Evolutionary conservation across 192 early-diverging fungal species (phyloP).

Genomic region (Geranomyces michiganensis): DNA sequence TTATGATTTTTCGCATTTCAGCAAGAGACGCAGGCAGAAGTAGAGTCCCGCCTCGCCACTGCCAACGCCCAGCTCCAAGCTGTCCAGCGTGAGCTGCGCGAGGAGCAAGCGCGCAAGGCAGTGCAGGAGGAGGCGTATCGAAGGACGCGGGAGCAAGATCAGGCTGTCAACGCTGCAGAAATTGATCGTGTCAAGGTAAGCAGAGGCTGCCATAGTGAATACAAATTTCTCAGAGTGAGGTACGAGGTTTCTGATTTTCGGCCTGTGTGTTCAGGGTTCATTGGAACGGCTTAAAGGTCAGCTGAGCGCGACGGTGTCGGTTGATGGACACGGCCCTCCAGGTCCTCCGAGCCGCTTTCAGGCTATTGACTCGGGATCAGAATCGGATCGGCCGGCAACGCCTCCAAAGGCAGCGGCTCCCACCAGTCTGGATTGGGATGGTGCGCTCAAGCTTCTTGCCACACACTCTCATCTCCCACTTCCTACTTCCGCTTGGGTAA

Average conservation of each 20-base stretch:
- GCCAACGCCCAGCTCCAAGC: constrained; percentile 21
- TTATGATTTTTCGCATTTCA: not conserved
- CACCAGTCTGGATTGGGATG: constrained; percentile 12
- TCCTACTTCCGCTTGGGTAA: constrained; percentile 17
- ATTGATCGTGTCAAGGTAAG: too few species aligned
- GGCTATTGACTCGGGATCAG: not conserved
- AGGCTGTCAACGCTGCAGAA: not conserved
- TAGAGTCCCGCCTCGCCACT: constrained; percentile 27
- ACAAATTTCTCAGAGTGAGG: too few species aligned
- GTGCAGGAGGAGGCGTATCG: not conserved
- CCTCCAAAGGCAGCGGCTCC: not conserved
- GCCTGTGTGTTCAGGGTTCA: not conserved
- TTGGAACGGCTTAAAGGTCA: not conserved
- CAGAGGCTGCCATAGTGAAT: too few species aligned
- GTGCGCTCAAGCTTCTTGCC: not conserved
- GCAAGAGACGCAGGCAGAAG: constrained; percentile 20
- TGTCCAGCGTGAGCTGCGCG: constrained; percentile 20
- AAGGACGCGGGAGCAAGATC: constrained; percentile 1
- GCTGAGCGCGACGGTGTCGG: not conserved
- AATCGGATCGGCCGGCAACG: not conserved
- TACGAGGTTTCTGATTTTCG: too few species aligned
- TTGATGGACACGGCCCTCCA: not conserved
- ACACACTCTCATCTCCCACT: constrained; percentile 10
- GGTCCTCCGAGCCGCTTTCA: not conserved
- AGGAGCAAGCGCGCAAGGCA: constrained; percentile 31